A percentile compares a stretch with the other conserved stretches of the same genome.
phyloP scores from a whole-genome alignment of 2,329 filamentous ascomycete genomes.

The Gliomastix tumulicola region DNA sequence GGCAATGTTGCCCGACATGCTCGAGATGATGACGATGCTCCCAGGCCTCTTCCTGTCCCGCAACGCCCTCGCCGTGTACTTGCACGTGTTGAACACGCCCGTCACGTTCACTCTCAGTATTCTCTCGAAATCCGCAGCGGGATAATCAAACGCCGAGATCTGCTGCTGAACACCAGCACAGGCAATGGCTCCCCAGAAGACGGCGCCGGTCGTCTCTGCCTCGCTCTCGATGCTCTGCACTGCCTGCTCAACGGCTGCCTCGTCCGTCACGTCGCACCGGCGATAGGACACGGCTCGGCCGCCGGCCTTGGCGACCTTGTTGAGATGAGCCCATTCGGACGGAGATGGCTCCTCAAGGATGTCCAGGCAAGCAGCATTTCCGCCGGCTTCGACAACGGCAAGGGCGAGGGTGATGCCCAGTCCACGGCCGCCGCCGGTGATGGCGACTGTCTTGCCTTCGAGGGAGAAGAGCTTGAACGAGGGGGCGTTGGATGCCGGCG shows the following conservation, averaged over 20 bases:
- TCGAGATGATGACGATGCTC: slow-evolving; percentile 42
- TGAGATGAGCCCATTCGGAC: slow-evolving; percentile 31
- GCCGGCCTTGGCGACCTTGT: slow-evolving; percentile 28
- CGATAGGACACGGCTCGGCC: slow-evolving; percentile 28
- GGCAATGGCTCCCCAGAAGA: slow-evolving; percentile 30
- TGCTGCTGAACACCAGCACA: slow-evolving; percentile 43
- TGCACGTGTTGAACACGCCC: slow-evolving; percentile 64
- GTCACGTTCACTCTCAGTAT: slow-evolving; percentile 65
- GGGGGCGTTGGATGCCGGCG: slow-evolving; percentile 17
- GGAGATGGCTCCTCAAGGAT: slow-evolving; percentile 27
- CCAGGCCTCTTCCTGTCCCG: slow-evolving; percentile 30
- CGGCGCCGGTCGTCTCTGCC: slow-evolving; percentile 18
- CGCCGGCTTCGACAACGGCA: slow-evolving; percentile 41
- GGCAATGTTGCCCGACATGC: slow-evolving; percentile 41
- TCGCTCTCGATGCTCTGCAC: slow-evolving; percentile 27
- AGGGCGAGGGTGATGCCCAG: slow-evolving; percentile 41
- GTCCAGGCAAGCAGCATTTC: slow-evolving; percentile 40
- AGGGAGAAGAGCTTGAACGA: slow-evolving; percentile 34
- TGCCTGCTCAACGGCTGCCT: slow-evolving; percentile 23
- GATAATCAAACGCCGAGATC: slow-evolving; percentile 36
- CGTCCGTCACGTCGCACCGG: slow-evolving; percentile 39
- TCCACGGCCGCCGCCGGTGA: slow-evolving; percentile 44
- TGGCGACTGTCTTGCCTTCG: slow-evolving; percentile 31
- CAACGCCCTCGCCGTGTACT: slow-evolving; percentile 57
- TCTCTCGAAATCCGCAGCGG: slow-evolving; percentile 54